phyloP scores from a whole-genome alignment of 2,329 filamentous ascomycete species.

The Hymenoscyphus repandus region DNA sequence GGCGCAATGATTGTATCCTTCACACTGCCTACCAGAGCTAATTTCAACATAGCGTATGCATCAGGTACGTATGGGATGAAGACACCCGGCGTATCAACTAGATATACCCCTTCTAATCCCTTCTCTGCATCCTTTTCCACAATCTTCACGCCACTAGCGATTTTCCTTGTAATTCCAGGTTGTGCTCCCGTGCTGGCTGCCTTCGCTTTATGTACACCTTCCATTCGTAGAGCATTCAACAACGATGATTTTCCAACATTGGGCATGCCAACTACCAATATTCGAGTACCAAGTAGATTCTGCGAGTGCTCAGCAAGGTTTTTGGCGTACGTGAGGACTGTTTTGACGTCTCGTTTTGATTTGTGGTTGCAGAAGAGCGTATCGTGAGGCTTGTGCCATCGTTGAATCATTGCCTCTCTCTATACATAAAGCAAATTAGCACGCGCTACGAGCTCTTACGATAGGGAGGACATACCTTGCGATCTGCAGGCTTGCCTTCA shows the following conservation, averaged over 20 bases:
- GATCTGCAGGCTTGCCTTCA: conserved; percentile 35
- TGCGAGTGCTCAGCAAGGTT: conserved; percentile 43
- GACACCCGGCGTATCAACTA: conserved; percentile 90
- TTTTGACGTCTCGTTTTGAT: conserved; percentile 38
- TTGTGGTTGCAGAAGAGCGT: conserved; percentile 49
- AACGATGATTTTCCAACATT: conserved; percentile 95
- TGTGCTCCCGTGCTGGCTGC: conserved; percentile 79
- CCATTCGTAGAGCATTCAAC: conserved; percentile 76
- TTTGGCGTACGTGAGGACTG: conserved; percentile 43
- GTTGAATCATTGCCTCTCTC: conserved; percentile 45
- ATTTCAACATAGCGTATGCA: conserved; percentile 85
- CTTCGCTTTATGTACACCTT: conserved; percentile 61
- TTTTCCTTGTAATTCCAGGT: conserved; percentile 83
- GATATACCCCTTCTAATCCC: conserved; percentile 54
- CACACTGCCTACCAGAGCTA: conserved; percentile 86
- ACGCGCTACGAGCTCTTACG: neutral
- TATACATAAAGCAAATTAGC: conserved; percentile 18
- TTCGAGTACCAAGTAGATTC: conserved; percentile 73
- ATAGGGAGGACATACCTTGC: conserved; percentile 31
- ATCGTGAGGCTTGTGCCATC: conserved; percentile 47
- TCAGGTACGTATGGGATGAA: conserved; percentile 89
- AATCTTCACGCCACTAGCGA: conserved; percentile 79
- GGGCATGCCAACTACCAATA: conserved; percentile 93
- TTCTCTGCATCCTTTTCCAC: conserved; percentile 45
- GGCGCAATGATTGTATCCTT: conserved; percentile 80